Conservation (phyloP, 1,284 basidiomycete genomes). For the Grifola frondosa region DNA sequence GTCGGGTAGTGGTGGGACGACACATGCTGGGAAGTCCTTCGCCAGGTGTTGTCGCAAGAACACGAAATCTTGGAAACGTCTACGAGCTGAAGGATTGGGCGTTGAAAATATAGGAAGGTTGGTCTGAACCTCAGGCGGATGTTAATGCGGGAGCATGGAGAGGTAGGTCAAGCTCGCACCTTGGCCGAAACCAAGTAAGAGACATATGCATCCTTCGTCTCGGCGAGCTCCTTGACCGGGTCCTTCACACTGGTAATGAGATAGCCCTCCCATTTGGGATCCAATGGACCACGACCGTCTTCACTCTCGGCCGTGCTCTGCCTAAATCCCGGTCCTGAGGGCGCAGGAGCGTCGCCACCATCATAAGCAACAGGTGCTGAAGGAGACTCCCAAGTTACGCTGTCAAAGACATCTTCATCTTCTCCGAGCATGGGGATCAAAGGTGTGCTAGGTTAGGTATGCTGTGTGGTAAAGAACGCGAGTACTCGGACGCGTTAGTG, state of each 20-base stretch:
- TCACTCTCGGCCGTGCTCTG: constrained; percentile 69
- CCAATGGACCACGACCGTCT: constrained; percentile 60
- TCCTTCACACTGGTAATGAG: constrained; percentile 86
- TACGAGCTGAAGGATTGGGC: constrained; percentile 69
- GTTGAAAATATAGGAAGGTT: constrained; percentile 80
- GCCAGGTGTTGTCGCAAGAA: constrained; percentile 89
- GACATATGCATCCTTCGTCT: constrained; percentile 95
- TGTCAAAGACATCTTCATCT: constrained; percentile 84
- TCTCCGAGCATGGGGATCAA: constrained; percentile 67
- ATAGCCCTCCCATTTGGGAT: constrained; percentile 89
- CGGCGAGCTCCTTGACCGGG: constrained; percentile 92
- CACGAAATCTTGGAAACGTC: constrained; percentile 96
- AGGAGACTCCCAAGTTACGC: constrained; percentile 82
- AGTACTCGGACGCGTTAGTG: constrained; percentile 5
- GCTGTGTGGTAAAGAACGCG: too few species aligned
- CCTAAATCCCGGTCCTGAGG: constrained; percentile 70
- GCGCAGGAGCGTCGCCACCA: constrained; percentile 35
- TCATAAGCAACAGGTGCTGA: constrained; percentile 50
- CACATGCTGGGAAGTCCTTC: constrained; percentile 93
- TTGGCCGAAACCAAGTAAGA: constrained; percentile 91
- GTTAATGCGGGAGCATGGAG: neutral
- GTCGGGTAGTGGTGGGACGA: constrained; percentile 94
- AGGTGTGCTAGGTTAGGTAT: too few species aligned
- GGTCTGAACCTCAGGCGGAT: constrained; percentile 51
- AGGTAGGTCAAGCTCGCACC: constrained; percentile 46